These are phyloP conservation scores for Xanthoconium separans DNA, from an alignment of 1,284 basidiomycete species.

Conservation along the genomic window DNA sequence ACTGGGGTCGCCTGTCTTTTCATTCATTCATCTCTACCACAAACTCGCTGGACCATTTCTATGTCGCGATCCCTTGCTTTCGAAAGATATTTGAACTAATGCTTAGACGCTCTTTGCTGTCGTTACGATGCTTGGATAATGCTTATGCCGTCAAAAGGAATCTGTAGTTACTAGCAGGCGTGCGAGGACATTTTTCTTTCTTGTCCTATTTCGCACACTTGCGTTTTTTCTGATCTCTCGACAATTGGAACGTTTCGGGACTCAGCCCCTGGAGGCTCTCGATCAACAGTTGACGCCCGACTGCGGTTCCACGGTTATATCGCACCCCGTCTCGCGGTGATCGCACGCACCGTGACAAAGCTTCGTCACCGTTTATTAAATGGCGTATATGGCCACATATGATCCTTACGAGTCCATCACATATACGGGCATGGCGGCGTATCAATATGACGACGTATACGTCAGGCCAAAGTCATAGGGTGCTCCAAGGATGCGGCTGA, in stretches of 20 bases:
- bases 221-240: no score
- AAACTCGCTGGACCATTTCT: slow-evolving; percentile 2
- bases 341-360: slow-evolving; percentile 1
- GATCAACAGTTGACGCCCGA: neutral
- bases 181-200: slow-evolving; percentile 9
- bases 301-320: slow-evolving; percentile 24
- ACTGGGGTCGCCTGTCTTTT: neutral
- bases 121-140: slow-evolving; percentile 1
- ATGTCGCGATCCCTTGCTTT: neutral
- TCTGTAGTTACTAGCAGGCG: slow-evolving; percentile 15
- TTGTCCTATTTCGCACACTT: neutral
- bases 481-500: neutral
- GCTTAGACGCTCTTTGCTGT: slow-evolving; percentile 1
- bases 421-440: neutral
- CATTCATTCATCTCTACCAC: neutral
- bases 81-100: slow-evolving; percentile 10
- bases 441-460: neutral
- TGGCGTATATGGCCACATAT: neutral
- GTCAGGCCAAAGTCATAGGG: neutral
- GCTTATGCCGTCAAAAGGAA: slow-evolving; percentile 7
- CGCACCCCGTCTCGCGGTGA: slow-evolving; percentile 9
- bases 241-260: no score
- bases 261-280: neutral
- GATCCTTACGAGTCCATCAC: neutral
- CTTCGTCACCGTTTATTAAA: neutral